Base-by-base conservation (phyloP, 192 early-diverging fungal species). In the Kickxella alabastrina region DNA sequence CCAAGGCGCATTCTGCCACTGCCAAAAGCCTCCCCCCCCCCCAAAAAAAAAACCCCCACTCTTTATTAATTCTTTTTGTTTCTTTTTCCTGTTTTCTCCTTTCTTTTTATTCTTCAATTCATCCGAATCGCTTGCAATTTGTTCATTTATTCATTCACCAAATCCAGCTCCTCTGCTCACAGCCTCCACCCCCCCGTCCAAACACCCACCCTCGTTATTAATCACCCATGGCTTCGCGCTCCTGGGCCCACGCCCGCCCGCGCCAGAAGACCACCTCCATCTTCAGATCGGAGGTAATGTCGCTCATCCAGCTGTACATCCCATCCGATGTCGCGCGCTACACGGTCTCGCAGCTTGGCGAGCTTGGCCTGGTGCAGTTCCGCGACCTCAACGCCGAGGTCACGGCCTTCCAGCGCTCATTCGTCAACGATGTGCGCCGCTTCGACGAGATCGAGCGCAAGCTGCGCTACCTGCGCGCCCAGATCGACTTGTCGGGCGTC, bases 401-500 rank as follows among this genome's bases (percentile, higher is more conserved):
- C 21, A 97, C 92, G 65, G 93, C 93, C 10, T 99, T 99, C 62
- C 95, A 99, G 73, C 85, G 95, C 15, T 84, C 92, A 17, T 97
- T 92, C 72, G 97, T 97, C 18, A 86, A 78, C 47, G 92, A 97
- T 67, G 95, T 99, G 62, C 84, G 93, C 55, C 85, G 92, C 32
- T 82, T 95, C 24, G 93, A 99, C 65, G 97, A 99, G 68, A 90
- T 99, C 84, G 93, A 97, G 68, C 85, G 97, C 49, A 91, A 90
- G 54, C 78, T 93, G 43, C 89, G 96, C 89, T 98, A 90, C 66
- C 82, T 98, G 60, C 72, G 79, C 34, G 42, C 57, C 12, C 92
- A 97, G 62, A 81, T 93, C 44, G 82, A 87, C 38, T 90, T 88
- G 59, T 83, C 79, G 13, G 85, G 83, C 8, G 83, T 99, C 49